Conservation (phyloP, 164 flowering plant genomes). For the Piper betle region DNA sequence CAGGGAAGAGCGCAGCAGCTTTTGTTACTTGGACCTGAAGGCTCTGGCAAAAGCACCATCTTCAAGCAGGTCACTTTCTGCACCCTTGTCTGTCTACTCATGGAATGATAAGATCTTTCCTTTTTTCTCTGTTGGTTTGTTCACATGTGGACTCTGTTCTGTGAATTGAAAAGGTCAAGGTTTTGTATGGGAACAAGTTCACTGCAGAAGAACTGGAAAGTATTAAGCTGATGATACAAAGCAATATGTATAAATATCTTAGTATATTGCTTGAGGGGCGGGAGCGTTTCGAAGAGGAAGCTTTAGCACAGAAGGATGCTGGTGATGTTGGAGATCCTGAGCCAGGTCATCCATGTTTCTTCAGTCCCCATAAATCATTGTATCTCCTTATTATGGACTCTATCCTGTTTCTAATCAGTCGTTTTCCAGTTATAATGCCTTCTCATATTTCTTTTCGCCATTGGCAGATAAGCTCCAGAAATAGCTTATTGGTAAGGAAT, state of each 20-base stretch:
- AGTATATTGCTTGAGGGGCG: constrained; percentile 21
- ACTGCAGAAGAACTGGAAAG: constrained; percentile 14
- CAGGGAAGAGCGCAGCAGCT: constrained; percentile 21
- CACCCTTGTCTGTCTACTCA: not conserved
- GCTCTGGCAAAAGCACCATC: constrained; percentile 30
- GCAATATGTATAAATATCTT: constrained; percentile 24
- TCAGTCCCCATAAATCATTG: not conserved
- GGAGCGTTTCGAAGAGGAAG: constrained; percentile 26
- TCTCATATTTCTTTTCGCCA: not conserved
- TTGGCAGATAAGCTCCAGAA: not conserved
- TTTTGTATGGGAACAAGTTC: constrained; percentile 19
- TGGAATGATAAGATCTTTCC: not conserved
- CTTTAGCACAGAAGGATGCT: constrained; percentile 7
- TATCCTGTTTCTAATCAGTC: not conserved
- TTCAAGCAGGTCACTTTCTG: constrained; percentile 24
- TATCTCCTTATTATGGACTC: not conserved
- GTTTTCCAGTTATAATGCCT: not conserved
- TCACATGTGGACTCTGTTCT: not conserved
- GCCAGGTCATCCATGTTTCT: constrained; percentile 13
- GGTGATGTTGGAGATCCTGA: constrained; percentile 12
- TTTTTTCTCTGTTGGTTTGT: not conserved
- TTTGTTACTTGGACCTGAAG: constrained; percentile 21
- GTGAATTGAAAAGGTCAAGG: constrained; percentile 13
- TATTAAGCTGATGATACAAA: constrained; percentile 24
- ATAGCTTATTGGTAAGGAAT: not conserved